phyloP scores from a whole-genome alignment of 108 stramenopile species.

The Epithemia pelagica region DNA sequence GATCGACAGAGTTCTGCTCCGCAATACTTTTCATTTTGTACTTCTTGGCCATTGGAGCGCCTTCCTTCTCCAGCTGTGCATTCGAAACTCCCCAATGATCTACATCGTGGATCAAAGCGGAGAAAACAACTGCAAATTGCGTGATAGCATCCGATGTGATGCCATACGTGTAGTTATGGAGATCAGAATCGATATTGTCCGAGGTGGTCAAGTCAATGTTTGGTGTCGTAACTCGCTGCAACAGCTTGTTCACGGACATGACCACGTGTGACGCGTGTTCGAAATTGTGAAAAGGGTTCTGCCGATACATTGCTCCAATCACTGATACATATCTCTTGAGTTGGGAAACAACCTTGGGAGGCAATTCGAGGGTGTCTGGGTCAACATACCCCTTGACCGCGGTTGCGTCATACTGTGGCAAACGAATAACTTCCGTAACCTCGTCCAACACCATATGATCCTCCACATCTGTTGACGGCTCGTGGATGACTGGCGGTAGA shows the following conservation, averaged over 20 bases:
- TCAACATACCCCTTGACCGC: conserved; percentile 7
- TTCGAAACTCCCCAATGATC: conserved; percentile 43
- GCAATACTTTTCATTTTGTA: conserved; percentile 23
- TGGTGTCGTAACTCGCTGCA: conserved; percentile 2
- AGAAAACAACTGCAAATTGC: conserved; percentile 46
- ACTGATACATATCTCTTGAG: conserved; percentile 4
- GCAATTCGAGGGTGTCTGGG: conserved; percentile 11
- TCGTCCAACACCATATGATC: conserved; percentile 10
- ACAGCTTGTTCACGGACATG: conserved; percentile 5
- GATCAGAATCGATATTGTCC: conserved; percentile 12
- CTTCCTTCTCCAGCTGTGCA: conserved; percentile 24
- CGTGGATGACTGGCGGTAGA: not conserved
- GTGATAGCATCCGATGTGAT: conserved; percentile 49
- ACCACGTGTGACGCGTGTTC: conserved; percentile 9
- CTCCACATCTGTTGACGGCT: not conserved
- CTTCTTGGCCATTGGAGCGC: conserved; percentile 23
- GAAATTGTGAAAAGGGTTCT: conserved; percentile 8
- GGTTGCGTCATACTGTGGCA: conserved; percentile 19
- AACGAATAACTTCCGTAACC: conserved; percentile 22
- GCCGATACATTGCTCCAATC: not conserved
- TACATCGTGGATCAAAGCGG: conserved; percentile 59
- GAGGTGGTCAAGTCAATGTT: conserved; percentile 6
- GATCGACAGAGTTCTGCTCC: conserved; percentile 10
- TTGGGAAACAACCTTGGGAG: conserved; percentile 1
- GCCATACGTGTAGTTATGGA: conserved; percentile 40